Evolutionary conservation across 176 grass and related monocot species (phyloP), one percentile per base, ranked within the genome.

Genomic region (Rhynchospora breviuscula): DNA sequence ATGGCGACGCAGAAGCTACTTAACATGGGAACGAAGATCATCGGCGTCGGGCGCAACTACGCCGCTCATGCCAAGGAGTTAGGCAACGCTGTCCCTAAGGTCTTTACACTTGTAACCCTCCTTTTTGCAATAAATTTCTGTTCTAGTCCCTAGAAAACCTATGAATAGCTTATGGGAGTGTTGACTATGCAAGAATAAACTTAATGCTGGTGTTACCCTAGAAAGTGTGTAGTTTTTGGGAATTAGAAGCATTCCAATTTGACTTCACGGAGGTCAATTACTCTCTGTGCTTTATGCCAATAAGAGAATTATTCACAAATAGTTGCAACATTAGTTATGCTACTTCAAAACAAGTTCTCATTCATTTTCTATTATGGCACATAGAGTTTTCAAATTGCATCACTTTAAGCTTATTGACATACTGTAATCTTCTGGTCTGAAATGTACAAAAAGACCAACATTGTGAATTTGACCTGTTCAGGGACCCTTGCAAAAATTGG

Each of bases 81-180:
- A 68, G 89, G 96, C 69, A 93, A 93, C 88, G 89, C 96, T 8
- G 91, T 99, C 59, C 96, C 93, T 52, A 99, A 99, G 93, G 93
- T 95, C 63, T 48, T 13, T 33, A 0, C 68, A 35, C 19, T 35
- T 40, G 1, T 25, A 5, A 13, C 26, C 2, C 25, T 1, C 73
- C 21, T 19, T 19, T 54, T 46, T 71, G 19, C 10, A 19, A 2
- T 21, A 21, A 18, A 21, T 71, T 71, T 71, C 18, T 19, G 17
- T 46, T 67, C 33, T 2, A 19, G 5, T 71, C 18, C 17, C 8
- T 44, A 21, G 3, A 70, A 71, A 46, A 45, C 40, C 40, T 46
- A 2, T 52, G 21, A 8, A 26, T 18, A 19, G 8, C 5, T 14
- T 2, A 68, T 68, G 35, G 8, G 29, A 17, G 17, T 67, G 12